Percentiles rank a stretch among this genome's conserved stretches.
Conservation (phyloP, 352 stramenopile species). For the Globisporangium cederbergense region DNA sequence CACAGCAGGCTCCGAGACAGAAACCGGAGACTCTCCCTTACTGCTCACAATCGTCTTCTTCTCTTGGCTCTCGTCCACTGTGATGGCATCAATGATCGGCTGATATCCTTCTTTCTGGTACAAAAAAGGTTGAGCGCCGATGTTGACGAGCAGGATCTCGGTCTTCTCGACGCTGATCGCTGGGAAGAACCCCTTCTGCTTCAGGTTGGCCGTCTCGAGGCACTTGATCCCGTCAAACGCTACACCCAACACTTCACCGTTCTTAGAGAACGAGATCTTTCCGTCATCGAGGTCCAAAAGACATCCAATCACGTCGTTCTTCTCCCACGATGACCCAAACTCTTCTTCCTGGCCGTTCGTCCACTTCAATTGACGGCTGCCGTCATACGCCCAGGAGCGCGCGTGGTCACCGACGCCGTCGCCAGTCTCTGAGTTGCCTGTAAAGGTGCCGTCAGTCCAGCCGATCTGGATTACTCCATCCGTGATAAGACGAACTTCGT, state of each 20-base stretch:
- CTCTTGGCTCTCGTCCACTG: not conserved
- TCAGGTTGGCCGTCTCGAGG: constrained; percentile 13
- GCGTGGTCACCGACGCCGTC: constrained; percentile 90
- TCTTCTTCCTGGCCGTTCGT: constrained; percentile 58
- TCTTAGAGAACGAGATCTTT: constrained; percentile 78
- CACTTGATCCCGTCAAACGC: constrained; percentile 54
- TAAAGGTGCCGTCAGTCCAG: constrained; percentile 86
- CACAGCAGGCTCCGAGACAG: not conserved
- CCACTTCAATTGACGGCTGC: constrained; percentile 83
- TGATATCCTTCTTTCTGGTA: constrained; percentile 42
- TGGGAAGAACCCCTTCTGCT: constrained; percentile 56
- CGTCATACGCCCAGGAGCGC: constrained; percentile 90
- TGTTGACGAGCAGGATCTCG: constrained; percentile 82
- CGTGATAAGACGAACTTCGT: constrained; percentile 88
- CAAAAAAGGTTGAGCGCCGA: constrained; percentile 75
- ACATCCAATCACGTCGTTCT: constrained; percentile 88
- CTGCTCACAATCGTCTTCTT: not conserved
- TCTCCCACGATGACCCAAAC: constrained; percentile 65
- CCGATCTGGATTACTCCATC: constrained; percentile 90
- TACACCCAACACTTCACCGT: constrained; percentile 66
- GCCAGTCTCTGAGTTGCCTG: constrained; percentile 68
- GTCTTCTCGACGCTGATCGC: constrained; percentile 80
- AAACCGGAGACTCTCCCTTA: not conserved
- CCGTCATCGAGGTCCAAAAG: constrained; percentile 73
- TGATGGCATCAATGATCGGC: constrained; percentile 43